Evolutionary conservation across 768 basidiomycete species (phyloP), one percentile per base, ranked within the genome.

Genomic region (Mycena crocata): DNA sequence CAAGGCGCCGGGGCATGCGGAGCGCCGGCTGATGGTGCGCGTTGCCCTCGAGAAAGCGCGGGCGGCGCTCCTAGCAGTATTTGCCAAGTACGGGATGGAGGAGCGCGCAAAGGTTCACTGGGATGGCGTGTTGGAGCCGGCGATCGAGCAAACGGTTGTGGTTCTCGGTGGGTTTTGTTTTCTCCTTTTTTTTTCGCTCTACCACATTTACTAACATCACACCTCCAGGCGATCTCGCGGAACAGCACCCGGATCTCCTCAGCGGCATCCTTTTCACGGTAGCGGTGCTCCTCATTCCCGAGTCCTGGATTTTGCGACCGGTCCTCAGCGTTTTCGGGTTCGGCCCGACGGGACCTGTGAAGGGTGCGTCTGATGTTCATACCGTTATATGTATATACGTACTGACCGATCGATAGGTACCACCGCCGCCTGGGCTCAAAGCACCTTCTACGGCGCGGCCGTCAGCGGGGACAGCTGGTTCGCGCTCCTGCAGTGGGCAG

Each of bases 271-370:
- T 81, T 23, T 57, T 77, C 54, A 58, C 71, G 9, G 72, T 42
- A 7, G 70, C 71, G 13, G 39, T 73, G 13, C 13, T 78, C 37
- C 55, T 81, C 57, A 62, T 81, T 28, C 80, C 81, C 4, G 77
- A 80, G 54, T 50, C 40, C 24, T 73, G 66, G 70, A 14, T 84
- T 19, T 62, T 79, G 31, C 76, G 78, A 21, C 77, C 73, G 10
- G 14, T 82, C 10, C 57, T 80, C 15, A 54, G 73, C 3, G 9
- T 81, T 2, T 78, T 83, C 58, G 82, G 81, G n/a, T 81, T 82
- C 57, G 77, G 78, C 0, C 75, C 76, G 17, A 34, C n/a, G 19
- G 80, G 79, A 7, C 77, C 77, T 7, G 70, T 74, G 5, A 77
- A 79, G 78, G 77, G 80, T 79, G 34, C 30, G 49, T 28, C 3